Evolutionary conservation across 148 eudicot genomes (phyloP).

Genomic region (Persicaria tinctoria): DNA sequence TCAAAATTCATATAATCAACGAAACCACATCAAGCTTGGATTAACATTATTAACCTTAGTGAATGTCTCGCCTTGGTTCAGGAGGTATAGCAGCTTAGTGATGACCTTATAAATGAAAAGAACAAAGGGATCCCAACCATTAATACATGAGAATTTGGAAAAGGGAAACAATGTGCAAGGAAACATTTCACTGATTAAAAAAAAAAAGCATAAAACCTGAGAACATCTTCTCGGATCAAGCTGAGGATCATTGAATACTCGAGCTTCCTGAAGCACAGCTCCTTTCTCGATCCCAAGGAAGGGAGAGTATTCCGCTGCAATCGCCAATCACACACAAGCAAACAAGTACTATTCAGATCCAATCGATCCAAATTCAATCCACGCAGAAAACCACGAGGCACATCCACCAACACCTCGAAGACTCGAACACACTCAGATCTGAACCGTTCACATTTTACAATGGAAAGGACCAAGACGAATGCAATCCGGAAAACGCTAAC

Average conservation of each 20-base stretch:
- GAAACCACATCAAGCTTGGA: conserved; percentile 5
- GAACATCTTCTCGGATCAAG: conserved; percentile 88
- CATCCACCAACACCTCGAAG: background rate
- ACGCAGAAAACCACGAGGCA: background rate
- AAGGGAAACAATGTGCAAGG: conserved; percentile 8
- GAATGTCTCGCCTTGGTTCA: conserved; percentile 82
- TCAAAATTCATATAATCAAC: background rate
- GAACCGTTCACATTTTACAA: background rate
- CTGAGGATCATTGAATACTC: conserved; percentile 96
- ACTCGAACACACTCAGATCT: background rate
- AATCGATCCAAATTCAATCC: conserved; percentile 11
- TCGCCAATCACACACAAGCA: background rate
- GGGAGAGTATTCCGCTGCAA: conserved; percentile 77
- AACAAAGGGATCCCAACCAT: background rate
- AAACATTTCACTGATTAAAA: conserved; percentile 7
- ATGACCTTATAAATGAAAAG: conserved; percentile 39
- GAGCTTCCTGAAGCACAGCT: conserved; percentile 89
- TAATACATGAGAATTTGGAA: background rate
- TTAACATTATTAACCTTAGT: conserved; percentile 51
- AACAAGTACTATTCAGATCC: conserved; percentile 18
- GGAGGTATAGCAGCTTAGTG: conserved; percentile 75
- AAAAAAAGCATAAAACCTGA: conserved; percentile 37
- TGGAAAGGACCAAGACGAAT: background rate
- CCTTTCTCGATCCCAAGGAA: conserved; percentile 94
- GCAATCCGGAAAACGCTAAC: background rate